Evolutionary conservation across 129 eudicot genomes (phyloP), one percentile per base, ranked within the genome.

Genomic region (Calendula officinalis): DNA sequence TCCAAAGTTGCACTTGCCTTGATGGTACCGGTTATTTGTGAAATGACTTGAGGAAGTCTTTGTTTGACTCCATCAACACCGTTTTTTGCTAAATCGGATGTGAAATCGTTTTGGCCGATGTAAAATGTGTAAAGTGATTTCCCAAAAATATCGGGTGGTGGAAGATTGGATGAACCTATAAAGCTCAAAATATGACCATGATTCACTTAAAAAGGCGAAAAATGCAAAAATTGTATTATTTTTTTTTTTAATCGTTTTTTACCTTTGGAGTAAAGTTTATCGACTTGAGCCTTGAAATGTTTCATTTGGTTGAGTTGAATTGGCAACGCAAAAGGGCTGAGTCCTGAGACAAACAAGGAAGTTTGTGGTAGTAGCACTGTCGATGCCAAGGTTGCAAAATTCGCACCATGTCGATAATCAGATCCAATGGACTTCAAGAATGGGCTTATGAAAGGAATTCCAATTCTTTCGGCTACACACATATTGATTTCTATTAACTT

Each of bases 71-170:
- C 84, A 4, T 32, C 48, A 34, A 88, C 76, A 11, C 99, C 97
- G 2, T 62, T 53, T n/a, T 61, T 38, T 8, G 87, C 81, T 60
- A 94, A 69, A 55, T 94, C 78, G 7, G 82, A 78, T 3, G 99
- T 94, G 81, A 94, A 94, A 67, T 94, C 97, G 16, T 94, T 94
- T 40, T 94, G 97, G 14, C 97, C 95, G 4, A 94, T 88, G 69
- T 94, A 86, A 46, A 94, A 85, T 46, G 95, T 89, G 66, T 94
- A 94, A 2, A 94, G 84, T 4, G 99, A 86, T 75, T 94, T 89
- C 2, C 83, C 80, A 53, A 94, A 83, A 9, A 82, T 66, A 70
- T 76, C 67, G 0, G 75, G 79, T 46, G 76, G 50, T 43, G 99
- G 97, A 69, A 94, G 87, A 34, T 72, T 70, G 16, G 38, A 60